These are phyloP conservation scores for Podospora anserina DNA, from an alignment of 495 filamentous ascomycete species.

Conservation along the genomic window DNA sequence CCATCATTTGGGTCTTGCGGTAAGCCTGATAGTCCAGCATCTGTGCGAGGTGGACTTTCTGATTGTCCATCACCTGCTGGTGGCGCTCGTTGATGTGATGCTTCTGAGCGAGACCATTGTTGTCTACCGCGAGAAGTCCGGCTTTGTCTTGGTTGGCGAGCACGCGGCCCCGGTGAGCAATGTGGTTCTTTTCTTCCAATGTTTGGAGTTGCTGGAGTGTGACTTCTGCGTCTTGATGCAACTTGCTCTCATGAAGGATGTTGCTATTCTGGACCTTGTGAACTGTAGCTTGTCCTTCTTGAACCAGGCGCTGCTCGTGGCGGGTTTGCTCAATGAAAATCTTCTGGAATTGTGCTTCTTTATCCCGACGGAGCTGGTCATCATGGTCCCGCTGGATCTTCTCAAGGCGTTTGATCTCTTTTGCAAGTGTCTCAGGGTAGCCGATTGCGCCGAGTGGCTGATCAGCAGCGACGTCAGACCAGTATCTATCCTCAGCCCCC, in stretches of 20 bases:
- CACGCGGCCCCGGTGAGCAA: neutral
- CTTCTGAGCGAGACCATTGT: neutral
- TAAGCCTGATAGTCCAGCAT: neutral
- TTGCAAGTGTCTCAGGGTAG: neutral
- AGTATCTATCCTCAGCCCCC: neutral
- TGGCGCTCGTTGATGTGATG: neutral
- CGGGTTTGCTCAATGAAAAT: neutral
- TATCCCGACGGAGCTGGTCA: neutral
- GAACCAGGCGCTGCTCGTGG: neutral
- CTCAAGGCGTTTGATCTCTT: neutral
- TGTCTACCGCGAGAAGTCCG: neutral
- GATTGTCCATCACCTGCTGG: neutral
- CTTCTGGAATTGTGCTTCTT: neutral
- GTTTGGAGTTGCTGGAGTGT: neutral
- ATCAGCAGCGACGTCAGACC: neutral
- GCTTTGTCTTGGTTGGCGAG: neutral
- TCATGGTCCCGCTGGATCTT: neutral
- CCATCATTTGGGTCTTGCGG: neutral
- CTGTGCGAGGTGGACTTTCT: neutral
- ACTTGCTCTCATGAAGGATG: neutral
- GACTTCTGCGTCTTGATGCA: conserved; percentile 1
- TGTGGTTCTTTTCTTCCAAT: neutral
- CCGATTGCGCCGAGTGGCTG: neutral
- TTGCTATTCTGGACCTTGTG: neutral
- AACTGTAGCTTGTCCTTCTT: neutral